A percentile compares a stretch with the other conserved stretches of the same genome.
Evolutionary conservation across 208 protist genomes (phyloP).

Genomic region (Leishmania mexicana): DNA sequence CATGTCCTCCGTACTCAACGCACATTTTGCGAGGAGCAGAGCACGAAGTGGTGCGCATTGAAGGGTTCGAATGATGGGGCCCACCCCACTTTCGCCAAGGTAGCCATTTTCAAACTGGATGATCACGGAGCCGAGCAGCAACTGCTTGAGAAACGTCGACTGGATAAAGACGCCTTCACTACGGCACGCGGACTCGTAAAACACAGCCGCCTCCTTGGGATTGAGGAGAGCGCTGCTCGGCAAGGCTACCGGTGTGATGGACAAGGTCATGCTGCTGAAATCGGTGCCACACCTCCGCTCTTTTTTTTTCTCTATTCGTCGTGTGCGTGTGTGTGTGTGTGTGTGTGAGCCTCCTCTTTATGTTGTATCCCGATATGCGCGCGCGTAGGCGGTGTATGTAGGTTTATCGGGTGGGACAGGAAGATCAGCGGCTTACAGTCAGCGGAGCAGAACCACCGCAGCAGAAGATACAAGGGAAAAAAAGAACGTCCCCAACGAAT

Average conservation of each 20-base stretch:
- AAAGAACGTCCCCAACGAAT: not conserved
- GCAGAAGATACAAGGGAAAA: not conserved
- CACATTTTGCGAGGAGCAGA: conserved; percentile 57
- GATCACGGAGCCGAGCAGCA: conserved; percentile 43
- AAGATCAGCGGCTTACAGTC: not conserved
- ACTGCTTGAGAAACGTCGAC: conserved; percentile 66
- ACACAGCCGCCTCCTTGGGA: conserved; percentile 36
- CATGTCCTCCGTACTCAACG: conserved; percentile 55
- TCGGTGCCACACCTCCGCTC: too few species aligned
- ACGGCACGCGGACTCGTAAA: conserved; percentile 64
- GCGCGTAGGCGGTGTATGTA: not conserved
- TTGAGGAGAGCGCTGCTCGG: conserved; percentile 28
- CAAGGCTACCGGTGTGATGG: not conserved
- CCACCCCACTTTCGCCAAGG: conserved; percentile 73
- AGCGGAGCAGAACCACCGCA: not conserved
- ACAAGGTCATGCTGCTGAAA: not conserved
- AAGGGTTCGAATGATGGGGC: conserved; percentile 71
- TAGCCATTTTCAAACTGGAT: conserved; percentile 86
- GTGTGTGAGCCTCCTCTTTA: not conserved
- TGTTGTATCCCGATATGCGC: not conserved
- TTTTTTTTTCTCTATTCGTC: not conserved
- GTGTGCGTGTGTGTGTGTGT: not conserved
- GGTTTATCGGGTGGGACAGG: not conserved
- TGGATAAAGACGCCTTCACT: conserved; percentile 27
- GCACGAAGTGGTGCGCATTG: conserved; percentile 47